A percentile compares a stretch with the other conserved stretches of the same genome.
Evolutionary conservation across 768 basidiomycete genomes (phyloP).

Genomic region (Boletus fagicola): DNA sequence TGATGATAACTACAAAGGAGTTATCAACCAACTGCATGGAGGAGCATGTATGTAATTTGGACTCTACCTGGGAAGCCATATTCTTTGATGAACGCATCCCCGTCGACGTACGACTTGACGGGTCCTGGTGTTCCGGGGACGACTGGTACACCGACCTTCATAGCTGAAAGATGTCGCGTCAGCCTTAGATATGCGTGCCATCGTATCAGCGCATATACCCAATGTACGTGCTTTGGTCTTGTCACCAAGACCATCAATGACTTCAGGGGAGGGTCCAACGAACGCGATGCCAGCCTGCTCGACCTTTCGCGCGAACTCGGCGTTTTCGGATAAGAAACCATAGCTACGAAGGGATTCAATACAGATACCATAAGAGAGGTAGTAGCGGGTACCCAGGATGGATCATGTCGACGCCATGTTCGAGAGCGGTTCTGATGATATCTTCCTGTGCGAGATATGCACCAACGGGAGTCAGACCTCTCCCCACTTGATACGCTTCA

Average conservation of each 20-base stretch:
- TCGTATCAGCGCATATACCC: constrained; percentile 43
- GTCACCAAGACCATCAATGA: constrained; percentile 96
- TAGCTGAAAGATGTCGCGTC: constrained; percentile 49
- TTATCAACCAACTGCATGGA: constrained; percentile 5
- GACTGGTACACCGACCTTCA: constrained; percentile 89
- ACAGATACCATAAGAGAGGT: constrained; percentile 1
- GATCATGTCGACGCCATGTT: constrained; percentile 99
- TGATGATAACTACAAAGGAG: constrained; percentile 81
- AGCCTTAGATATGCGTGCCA: neutral
- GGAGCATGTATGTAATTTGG: neutral
- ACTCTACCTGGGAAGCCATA: constrained; percentile 85
- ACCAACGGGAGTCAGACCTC: constrained; percentile 91
- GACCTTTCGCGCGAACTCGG: constrained; percentile 94
- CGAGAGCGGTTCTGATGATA: constrained; percentile 93
- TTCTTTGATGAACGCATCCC: constrained; percentile 87
- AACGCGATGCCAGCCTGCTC: constrained; percentile 97
- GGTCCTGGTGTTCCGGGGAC: constrained; percentile 98
- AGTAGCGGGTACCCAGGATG: constrained; percentile 76
- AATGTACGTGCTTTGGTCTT: constrained; percentile 96
- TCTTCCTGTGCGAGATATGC: constrained; percentile 98
- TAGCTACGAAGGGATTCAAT: constrained; percentile 52
- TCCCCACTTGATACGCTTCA: constrained; percentile 98
- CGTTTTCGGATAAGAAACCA: constrained; percentile 97
- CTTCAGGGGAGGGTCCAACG: constrained; percentile 92
- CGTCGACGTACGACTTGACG: constrained; percentile 75